phyloP scores from a whole-genome alignment of 2,329 filamentous ascomycete genomes.

The Sclerotinia sclerotiorum region DNA sequence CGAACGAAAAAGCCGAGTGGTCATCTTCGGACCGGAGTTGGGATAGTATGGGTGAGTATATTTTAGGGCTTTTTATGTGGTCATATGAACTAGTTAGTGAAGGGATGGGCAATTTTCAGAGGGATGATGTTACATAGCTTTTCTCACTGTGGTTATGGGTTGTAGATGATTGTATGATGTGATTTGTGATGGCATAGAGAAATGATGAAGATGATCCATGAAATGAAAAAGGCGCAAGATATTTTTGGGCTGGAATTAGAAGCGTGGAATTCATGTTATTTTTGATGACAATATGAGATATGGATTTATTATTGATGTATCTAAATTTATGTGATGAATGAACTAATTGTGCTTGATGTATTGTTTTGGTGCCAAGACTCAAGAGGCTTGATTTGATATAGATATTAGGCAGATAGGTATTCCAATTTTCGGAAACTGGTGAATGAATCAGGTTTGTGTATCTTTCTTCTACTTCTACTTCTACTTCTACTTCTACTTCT shows the following conservation, averaged over 20 bases:
- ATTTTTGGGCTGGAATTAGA: constrained; percentile 12
- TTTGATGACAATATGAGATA: not conserved
- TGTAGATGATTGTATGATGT: constrained; percentile 19
- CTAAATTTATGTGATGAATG: not conserved
- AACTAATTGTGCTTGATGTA: constrained; percentile 7
- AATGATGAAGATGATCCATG: not conserved
- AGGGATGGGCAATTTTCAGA: constrained; percentile 4
- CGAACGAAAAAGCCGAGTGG: not conserved
- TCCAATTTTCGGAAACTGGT: not conserved
- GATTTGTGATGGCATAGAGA: constrained; percentile 13
- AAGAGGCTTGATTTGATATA: not conserved
- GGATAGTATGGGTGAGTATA: constrained; percentile 10
- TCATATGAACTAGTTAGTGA: constrained; percentile 18
- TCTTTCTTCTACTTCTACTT: not conserved
- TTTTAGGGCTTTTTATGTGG: constrained; percentile 9
- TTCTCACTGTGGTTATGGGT: not conserved
- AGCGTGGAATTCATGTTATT: constrained; percentile 3
- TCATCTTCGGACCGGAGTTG: constrained; percentile 24
- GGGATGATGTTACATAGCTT: not conserved
- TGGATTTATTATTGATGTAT: not conserved
- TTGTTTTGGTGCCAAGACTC: not conserved
- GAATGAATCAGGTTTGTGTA: not conserved
- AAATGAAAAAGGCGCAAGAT: constrained; percentile 12
- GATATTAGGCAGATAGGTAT: no score
- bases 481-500: no score